A percentile compares a stretch with the other conserved stretches of the same genome.
Evolutionary conservation across 1,139 yeast genomes (phyloP).

Genomic region (Arxiozyma bovina): DNA sequence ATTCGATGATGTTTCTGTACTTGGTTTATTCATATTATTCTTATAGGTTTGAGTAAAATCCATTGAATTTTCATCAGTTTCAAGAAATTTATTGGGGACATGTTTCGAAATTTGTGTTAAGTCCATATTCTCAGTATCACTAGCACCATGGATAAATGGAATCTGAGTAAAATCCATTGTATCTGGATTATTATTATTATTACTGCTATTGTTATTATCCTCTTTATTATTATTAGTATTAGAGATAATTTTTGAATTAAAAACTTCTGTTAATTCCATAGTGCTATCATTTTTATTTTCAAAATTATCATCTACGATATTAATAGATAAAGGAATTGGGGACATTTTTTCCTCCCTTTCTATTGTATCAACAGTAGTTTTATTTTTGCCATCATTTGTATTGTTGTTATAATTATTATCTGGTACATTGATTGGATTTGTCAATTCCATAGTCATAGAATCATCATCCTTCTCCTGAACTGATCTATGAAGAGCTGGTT

Average conservation of each 20-base stretch:
- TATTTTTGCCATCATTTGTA: neutral
- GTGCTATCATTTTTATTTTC: slow-evolving; percentile 9
- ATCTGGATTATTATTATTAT: neutral
- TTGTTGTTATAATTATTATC: neutral
- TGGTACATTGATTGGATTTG: slow-evolving; percentile 4
- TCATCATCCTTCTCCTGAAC: neutral
- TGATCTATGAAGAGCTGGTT: neutral
- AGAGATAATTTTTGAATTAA: neutral
- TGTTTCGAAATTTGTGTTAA: neutral
- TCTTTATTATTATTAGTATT: too few species aligned
- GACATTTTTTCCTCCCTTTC: slow-evolving; percentile 9
- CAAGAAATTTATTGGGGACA: neutral
- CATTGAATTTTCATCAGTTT: neutral
- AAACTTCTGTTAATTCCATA: slow-evolving; percentile 17
- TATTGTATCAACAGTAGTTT: slow-evolving; percentile 5
- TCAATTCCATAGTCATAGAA: slow-evolving; percentile 10
- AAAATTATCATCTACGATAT: neutral
- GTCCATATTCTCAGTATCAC: neutral
- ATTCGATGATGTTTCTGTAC: neutral
- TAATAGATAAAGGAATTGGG: slow-evolving; percentile 6
- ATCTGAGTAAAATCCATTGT: slow-evolving; percentile 1
- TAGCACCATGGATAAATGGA: neutral
- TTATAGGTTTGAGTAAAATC: neutral
- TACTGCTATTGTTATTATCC: neutral
- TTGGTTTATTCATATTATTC: too few species aligned